Base-by-base conservation (phyloP, 805 yeast species). In the Candida pini region DNA sequence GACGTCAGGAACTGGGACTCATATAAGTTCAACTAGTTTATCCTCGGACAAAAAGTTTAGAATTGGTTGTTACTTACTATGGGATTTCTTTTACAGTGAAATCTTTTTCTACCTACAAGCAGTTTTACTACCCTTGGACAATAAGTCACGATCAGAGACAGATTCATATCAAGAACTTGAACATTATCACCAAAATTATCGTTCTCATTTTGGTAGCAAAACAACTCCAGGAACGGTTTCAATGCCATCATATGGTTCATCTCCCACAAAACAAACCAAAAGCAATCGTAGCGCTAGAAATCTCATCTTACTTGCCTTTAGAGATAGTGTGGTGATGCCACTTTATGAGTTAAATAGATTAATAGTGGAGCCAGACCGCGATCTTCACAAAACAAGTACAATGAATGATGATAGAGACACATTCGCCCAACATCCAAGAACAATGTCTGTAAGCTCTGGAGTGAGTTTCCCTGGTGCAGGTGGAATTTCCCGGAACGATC, bases 21-120 rank as follows among this genome's bases (percentile, higher is more conserved):
- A n/a, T n/a, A 5, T 22, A 7, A 5, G 4, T 22, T 22, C 25
- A 12, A 14, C 33, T 30, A n/a, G 29, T 14, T 31, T 29, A 19
- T 28, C 47, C 6, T 25, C 45, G 10, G 26, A 36, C 15, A 13
- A 30, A 4, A 61, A 44, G 18, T 55, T 55, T 34, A 49, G 44
- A 45, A 61, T 31, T 52, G 63, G 57, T 58, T 48, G 60, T 60
- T 60, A 69, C 3, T 48, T 64, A 2, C 62, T 76, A 3, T 81
- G 88, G 88, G 68, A 66, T 13, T 58, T 59, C 18, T 81, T 80
- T 50, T 73, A 69, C 42, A 62, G 63, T n/a, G 66, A 69, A 25
- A 68, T 77, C 2, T 66, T 72, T 33, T 77, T 76, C 34, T 76
- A 76, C 47, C 58, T 80, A 14, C 71, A 77, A 39, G 82, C 82